Base-by-base conservation (phyloP, 805 yeast genomes). In the Ogataea populi-albae region DNA sequence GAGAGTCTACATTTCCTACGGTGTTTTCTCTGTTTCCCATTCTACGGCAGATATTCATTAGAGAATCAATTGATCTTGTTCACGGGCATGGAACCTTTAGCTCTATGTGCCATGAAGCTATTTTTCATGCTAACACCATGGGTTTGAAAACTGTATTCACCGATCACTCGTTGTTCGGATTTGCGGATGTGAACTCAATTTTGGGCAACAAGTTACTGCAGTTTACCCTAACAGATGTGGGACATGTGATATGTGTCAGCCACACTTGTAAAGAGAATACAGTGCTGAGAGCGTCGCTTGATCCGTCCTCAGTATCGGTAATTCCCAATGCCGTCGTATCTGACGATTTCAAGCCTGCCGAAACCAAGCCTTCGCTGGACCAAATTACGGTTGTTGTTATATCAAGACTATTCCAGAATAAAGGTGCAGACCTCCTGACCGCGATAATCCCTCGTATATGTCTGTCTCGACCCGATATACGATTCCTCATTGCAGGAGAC, bases 261-360 rank as follows among this genome's bases (percentile, higher is more conserved):
- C 93, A 93, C 55, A 91, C 97, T 0, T 87, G 98, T 58, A 89
- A 93, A 54, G 99, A 93, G 49, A 93, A 93, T 56, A 88, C 95
- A 6, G 96, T 89, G 4, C 67, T 93, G 9, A 66, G 99, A 34
- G 95, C 95, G 0, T 75, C 83, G 1, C 62, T 89, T 26, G 85
- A 86, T 45, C 97, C 97, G 0, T 54, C 71, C 4, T 64, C 65
- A 33, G 91, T 88, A 4, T 80, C 89, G 11, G 99, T 89, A 17
- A 93, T 93, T 12, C 99, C 99, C 0, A 93, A 93, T 62, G 99
- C 99, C 0, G 94, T 93, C 4, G 77, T 93, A 1, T 74, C 93
- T 4, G 74, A 75, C 30, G 94, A 89, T 57, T 93, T 93, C 57
- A 57, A 57, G n/a, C 88, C 87, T 0, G 61, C 58, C 10, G 26